These are phyloP conservation scores for Globisporangium paroecandrum DNA, from an alignment of 352 stramenopile species.

Conservation along the genomic window DNA sequence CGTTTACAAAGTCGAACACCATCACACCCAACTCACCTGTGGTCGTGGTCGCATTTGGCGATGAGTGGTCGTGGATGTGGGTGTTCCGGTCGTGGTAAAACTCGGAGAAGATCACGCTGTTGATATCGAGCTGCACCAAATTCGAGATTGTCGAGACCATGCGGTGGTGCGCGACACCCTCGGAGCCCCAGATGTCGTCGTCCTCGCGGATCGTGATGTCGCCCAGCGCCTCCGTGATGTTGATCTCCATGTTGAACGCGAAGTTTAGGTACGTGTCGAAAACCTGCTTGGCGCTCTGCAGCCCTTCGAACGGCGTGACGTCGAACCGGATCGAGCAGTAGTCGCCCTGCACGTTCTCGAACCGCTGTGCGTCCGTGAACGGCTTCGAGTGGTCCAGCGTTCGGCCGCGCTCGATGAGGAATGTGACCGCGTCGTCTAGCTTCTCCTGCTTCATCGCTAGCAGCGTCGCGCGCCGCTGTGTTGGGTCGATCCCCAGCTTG, in stretches of 20 bases:
- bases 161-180: constrained; percentile 32
- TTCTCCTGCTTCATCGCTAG: constrained; percentile 34
- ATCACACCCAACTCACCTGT: constrained; percentile 15
- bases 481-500: constrained; percentile 22
- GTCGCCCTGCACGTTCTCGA: constrained; percentile 32
- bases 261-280: constrained; percentile 50
- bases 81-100: constrained; percentile 9
- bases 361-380: constrained; percentile 37
- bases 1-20: constrained; percentile 18
- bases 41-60: not conserved
- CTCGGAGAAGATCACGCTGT: constrained; percentile 36
- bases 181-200: constrained; percentile 27
- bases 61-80: not conserved
- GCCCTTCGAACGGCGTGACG: constrained; percentile 36
- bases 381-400: constrained; percentile 31
- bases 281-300: constrained; percentile 29
- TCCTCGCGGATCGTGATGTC: constrained; percentile 52
- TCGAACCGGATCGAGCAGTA: constrained; percentile 36
- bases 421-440: constrained; percentile 33
- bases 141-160: constrained; percentile 29
- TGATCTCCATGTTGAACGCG: constrained; percentile 50
- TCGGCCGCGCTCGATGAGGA: constrained; percentile 32
- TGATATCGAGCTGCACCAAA: constrained; percentile 31
- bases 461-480: constrained; percentile 28
- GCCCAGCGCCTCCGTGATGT: constrained; percentile 37